Conservation (phyloP, 805 yeast genomes). For the Nakazawaea pomicola region DNA sequence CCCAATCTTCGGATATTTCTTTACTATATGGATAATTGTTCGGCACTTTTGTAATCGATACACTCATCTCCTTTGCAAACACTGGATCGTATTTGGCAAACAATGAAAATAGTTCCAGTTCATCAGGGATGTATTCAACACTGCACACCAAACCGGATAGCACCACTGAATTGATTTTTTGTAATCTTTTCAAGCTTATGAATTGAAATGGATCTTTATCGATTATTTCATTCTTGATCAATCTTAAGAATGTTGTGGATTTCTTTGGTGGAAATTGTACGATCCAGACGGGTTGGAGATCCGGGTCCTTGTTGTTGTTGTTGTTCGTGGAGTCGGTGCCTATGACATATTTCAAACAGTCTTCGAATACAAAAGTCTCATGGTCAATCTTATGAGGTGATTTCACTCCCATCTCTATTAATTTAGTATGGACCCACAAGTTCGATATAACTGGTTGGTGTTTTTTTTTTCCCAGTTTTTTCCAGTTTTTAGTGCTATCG, state of each 20-base stretch:
- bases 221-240: conserved; percentile 20
- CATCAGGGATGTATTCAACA: neutral
- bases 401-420: conserved; percentile 1
- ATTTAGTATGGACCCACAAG: neutral
- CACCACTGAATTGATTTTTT: conserved; percentile 24
- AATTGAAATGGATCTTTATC: conserved; percentile 23
- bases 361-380: conserved; percentile 33
- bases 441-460: too few species aligned
- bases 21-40: conserved; percentile 61
- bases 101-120: neutral
- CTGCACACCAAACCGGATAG: conserved; percentile 12
- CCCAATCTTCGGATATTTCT: conserved; percentile 64
- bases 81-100: conserved; percentile 1
- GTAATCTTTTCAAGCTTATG: conserved; percentile 52
- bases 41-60: conserved; percentile 42
- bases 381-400: conserved; percentile 34
- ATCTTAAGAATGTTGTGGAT: conserved; percentile 22
- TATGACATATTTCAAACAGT: conserved; percentile 33
- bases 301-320: conserved; percentile 23
- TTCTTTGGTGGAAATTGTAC: conserved; percentile 33
- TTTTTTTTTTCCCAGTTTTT: conserved; percentile 6
- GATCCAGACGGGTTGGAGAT: conserved; percentile 36
- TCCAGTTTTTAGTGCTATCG: neutral
- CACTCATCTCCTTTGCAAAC: neutral
- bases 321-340: conserved; percentile 20